phyloP scores from a whole-genome alignment of 768 basidiomycete genomes.

The Tylopilus rubrobrunneus region DNA sequence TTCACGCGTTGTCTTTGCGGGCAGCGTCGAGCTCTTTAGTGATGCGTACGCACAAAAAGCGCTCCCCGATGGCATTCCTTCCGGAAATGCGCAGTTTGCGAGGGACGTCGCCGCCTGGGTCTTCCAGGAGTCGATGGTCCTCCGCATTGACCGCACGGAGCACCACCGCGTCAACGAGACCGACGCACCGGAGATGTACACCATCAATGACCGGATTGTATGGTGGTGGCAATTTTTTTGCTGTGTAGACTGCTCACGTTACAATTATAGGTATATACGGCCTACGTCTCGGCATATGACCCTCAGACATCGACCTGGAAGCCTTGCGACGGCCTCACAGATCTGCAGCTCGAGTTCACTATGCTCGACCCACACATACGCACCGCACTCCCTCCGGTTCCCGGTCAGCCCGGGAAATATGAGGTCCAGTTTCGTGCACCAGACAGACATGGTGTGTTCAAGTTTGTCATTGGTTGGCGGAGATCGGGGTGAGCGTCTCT shows the following conservation, averaged over 20 bases:
- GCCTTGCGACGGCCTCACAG: constrained; percentile 66
- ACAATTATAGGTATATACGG: constrained; percentile 58
- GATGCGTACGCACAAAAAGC: constrained; percentile 69
- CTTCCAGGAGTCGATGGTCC: constrained; percentile 81
- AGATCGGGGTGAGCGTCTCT: constrained; percentile 67
- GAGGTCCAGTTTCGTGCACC: constrained; percentile 84
- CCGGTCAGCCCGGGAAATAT: constrained; percentile 62
- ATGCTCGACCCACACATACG: constrained; percentile 99
- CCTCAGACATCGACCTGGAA: constrained; percentile 56
- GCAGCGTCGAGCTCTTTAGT: constrained; percentile 75
- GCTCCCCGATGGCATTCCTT: constrained; percentile 53
- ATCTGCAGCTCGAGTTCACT: constrained; percentile 93
- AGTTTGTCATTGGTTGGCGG: constrained; percentile 89
- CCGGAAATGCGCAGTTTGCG: constrained; percentile 74
- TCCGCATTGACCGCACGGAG: constrained; percentile 70
- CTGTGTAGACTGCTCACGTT: neutral
- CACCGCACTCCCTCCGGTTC: constrained; percentile 60
- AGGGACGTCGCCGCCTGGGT: constrained; percentile 82
- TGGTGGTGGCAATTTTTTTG: constrained; percentile 7
- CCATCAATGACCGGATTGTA: constrained; percentile 83
- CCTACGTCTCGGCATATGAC: constrained; percentile 69
- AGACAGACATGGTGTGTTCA: constrained; percentile 97
- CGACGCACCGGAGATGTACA: constrained; percentile 67
- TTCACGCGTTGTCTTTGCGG: constrained; percentile 76
- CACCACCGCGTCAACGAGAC: constrained; percentile 71